A percentile compares a stretch with the other conserved stretches of the same genome.
These are phyloP conservation scores for Linum tenue DNA, from an alignment of 345 rosid genomes.

Conservation along the genomic window DNA sequence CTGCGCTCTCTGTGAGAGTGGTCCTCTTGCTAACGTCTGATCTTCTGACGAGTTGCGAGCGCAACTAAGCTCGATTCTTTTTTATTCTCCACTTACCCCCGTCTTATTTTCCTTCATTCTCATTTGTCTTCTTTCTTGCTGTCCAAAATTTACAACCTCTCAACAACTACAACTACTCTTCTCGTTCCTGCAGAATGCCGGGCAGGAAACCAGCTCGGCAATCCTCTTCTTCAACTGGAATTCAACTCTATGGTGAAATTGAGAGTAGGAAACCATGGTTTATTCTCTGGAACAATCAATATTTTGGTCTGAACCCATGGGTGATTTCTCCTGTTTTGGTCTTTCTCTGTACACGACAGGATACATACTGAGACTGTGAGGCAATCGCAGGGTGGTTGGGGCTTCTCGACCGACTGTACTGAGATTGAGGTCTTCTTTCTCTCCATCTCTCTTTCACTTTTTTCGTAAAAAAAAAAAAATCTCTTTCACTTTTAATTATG, in stretches of 20 bases:
- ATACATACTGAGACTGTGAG: constrained; percentile 71
- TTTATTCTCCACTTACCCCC: too few relatives aligned
- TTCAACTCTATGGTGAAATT: constrained; percentile 73
- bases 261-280: constrained; percentile 45
- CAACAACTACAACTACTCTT: background rate
- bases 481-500: background rate
- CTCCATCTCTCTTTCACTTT: constrained; percentile 5
- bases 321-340: background rate
- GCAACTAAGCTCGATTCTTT: background rate
- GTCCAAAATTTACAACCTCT: background rate
- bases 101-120: too few relatives aligned
- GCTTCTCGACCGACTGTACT: constrained; percentile 57
- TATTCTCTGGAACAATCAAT: background rate
- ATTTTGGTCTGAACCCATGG: background rate
- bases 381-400: constrained; percentile 65
- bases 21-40: background rate
- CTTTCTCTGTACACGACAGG: constrained; percentile 32
- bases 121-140: too few relatives aligned
- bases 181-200: background rate
- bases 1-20: background rate
- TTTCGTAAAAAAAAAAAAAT: too few relatives aligned
- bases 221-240: constrained; percentile 40
- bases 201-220: constrained; percentile 31
- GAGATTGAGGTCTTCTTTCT: constrained; percentile 57
- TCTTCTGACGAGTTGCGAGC: background rate